Evolutionary conservation across 2,329 filamentous ascomycete genomes (phyloP).

Genomic region (Amauroascus verrucosus): DNA sequence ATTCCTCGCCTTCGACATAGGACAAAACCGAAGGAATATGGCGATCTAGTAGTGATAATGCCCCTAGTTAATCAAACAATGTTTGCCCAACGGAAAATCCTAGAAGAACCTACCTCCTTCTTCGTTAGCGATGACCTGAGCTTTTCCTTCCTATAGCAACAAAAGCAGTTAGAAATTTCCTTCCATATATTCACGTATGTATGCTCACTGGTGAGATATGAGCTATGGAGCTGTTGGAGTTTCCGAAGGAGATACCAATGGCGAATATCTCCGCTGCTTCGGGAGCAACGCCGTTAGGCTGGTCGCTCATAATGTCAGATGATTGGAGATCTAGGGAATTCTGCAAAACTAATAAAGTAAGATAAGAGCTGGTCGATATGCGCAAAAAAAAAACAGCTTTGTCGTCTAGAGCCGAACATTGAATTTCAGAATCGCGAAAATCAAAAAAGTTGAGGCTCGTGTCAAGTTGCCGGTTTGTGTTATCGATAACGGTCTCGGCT

Average conservation of each 20-base stretch:
- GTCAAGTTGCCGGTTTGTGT: slow-evolving; percentile 3
- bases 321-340: neutral
- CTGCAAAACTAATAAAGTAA: neutral
- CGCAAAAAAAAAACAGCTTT: neutral
- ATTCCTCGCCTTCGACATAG: slow-evolving; percentile 92
- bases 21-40: slow-evolving; percentile 93
- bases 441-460: slow-evolving; percentile 10
- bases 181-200: neutral
- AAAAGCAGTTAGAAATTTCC: neutral
- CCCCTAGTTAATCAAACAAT: slow-evolving; percentile 3
- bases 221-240: slow-evolving; percentile 96
- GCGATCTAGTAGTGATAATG: slow-evolving; percentile 53
- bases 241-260: slow-evolving; percentile 96
- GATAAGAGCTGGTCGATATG: neutral
- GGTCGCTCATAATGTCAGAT: slow-evolving; percentile 40
- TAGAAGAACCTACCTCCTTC: slow-evolving; percentile 62
- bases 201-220: slow-evolving; percentile 55
- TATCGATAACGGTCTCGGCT: slow-evolving; percentile 12
- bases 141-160: slow-evolving; percentile 65
- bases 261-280: slow-evolving; percentile 47
- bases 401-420: neutral
- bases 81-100: neutral
- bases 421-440: slow-evolving; percentile 7
- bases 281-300: slow-evolving; percentile 42
- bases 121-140: slow-evolving; percentile 97